These are phyloP conservation scores for Dichotomocladium elegans DNA, from an alignment of 371 early-diverging fungal genomes.

Conservation along the genomic window DNA sequence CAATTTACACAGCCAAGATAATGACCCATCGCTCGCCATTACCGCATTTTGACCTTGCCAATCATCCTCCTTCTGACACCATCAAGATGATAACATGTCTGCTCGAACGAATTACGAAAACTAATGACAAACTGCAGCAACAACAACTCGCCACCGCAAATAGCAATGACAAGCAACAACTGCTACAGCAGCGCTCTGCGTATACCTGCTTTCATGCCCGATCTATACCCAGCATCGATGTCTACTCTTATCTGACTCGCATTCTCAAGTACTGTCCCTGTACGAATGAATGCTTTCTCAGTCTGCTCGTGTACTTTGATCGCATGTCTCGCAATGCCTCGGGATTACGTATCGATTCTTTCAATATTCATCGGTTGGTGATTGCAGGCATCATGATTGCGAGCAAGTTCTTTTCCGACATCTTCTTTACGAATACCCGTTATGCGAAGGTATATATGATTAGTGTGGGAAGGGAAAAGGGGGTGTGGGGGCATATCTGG, in stretches of 20 bases:
- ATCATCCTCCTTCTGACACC: constrained; percentile 37
- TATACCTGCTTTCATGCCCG: constrained; percentile 70
- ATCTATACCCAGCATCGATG: constrained; percentile 76
- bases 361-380: constrained; percentile 77
- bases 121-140: constrained; percentile 36
- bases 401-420: constrained; percentile 74
- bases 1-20: too few relatives aligned
- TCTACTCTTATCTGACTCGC: constrained; percentile 65
- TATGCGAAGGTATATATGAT: constrained; percentile 66
- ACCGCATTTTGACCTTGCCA: constrained; percentile 33
- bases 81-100: constrained; percentile 38
- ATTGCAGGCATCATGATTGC: constrained; percentile 69
- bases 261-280: constrained; percentile 84
- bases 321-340: constrained; percentile 63
- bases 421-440: constrained; percentile 78
- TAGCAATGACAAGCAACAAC: background rate
- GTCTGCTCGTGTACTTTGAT: constrained; percentile 73
- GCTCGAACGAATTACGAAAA: constrained; percentile 37
- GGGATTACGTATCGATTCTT: constrained; percentile 59
- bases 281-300: constrained; percentile 72
- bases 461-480: too few relatives aligned
- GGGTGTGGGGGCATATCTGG: background rate
- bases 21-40: constrained; percentile 10
- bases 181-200: too few relatives aligned
- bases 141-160: constrained; percentile 4